Evolutionary conservation across 352 stramenopile species (phyloP).

Genomic region (Globisporangium apiculatum): DNA sequence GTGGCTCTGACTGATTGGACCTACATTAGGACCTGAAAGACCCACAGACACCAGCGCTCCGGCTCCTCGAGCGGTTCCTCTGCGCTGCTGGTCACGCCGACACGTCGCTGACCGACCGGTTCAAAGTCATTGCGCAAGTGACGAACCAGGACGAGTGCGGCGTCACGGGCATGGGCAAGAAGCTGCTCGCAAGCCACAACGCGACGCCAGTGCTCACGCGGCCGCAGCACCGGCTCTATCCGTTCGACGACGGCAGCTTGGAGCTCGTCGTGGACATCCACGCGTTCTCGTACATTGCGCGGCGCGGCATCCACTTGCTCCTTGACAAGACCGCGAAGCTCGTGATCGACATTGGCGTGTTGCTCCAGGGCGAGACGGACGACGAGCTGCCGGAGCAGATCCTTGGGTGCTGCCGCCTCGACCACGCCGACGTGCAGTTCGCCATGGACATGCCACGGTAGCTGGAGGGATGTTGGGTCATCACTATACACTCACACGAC

Average conservation of each 20-base stretch:
- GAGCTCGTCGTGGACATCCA: constrained; percentile 81
- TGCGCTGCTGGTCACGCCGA: constrained; percentile 28
- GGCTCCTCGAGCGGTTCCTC: constrained; percentile 68
- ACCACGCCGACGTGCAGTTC: constrained; percentile 59
- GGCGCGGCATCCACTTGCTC: constrained; percentile 69
- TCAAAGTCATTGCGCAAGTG: constrained; percentile 84
- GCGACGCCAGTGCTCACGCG: constrained; percentile 77
- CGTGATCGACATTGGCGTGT: constrained; percentile 85
- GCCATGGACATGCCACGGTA: constrained; percentile 46
- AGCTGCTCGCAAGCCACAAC: constrained; percentile 75
- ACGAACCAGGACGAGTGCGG: constrained; percentile 81
- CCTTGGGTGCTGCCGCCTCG: constrained; percentile 75
- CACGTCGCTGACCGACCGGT: constrained; percentile 65
- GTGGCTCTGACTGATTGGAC: too few species aligned
- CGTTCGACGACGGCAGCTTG: constrained; percentile 53
- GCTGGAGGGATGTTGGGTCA: not conserved
- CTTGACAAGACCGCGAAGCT: constrained; percentile 71
- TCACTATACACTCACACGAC: too few species aligned
- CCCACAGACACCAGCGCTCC: constrained; percentile 44
- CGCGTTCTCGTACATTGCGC: constrained; percentile 79
- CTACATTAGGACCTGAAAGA: constrained; percentile 41
- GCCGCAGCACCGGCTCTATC: constrained; percentile 80
- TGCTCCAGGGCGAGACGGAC: constrained; percentile 82
- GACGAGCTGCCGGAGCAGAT: constrained; percentile 85
- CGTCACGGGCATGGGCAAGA: constrained; percentile 67